Evolutionary conservation across 345 rosid genomes (phyloP), one percentile per base, ranked within the genome.

Genomic region (Pugionium dolabratum): DNA sequence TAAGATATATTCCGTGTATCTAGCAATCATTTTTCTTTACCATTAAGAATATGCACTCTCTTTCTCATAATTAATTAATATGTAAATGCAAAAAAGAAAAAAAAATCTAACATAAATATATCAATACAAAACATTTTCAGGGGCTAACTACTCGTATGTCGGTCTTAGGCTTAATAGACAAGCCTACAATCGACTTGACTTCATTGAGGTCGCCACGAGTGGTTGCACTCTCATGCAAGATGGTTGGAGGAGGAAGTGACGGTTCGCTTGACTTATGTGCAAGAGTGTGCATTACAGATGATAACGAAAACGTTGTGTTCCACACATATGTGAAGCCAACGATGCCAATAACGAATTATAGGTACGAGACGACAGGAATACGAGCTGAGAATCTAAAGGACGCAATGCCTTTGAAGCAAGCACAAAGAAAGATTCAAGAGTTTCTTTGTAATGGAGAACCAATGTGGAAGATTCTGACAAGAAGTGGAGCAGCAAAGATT

Each of bases 231-330:
- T 88, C 90, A 66, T 90, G 96, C 82, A 90, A 93, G 75, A 88
- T 86, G 91, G 90, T 90, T 52, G 97, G 98, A 46, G 98, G 95
- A 54, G 94, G 96, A 69, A 90, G 86, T 54, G 98, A 88, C 54
- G 96, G 98, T 47, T 84, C 96, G 6, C 65, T 88, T 5, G 96
- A 90, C 49, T 58, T 88, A 39, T 90, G 96, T 42, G 97, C 87
- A 1, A 82, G 89, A 74, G 88, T 90, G 55, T 90, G 96, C 76
- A 59, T 93, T 42, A 79, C 84, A 26, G 97, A 93, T 55, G 94
- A 93, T 52, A 71, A 59, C 32, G 96, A 93, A 69, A 85, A 85
- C 45, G 66, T 90, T 26, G 63, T 93, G 70, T 88, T 90, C 83
- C 94, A 88, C 46, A 29, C 88, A 45, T 88, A 84, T 74, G 87